Conservation (phyloP, 805 yeast genomes). For the Pichia gijzeniarum region DNA sequence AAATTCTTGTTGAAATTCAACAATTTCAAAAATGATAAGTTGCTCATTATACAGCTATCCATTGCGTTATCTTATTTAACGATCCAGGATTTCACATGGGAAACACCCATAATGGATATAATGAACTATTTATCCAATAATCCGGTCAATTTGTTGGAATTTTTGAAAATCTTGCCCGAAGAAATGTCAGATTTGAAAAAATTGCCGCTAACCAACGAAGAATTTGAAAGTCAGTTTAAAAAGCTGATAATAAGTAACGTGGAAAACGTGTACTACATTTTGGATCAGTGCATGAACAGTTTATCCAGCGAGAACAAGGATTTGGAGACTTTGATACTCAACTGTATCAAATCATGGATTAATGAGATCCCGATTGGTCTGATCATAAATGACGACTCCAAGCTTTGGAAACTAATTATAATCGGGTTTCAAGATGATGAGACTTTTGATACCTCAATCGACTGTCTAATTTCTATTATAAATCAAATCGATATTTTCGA, state of each 20-base stretch:
- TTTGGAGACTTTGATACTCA: constrained; percentile 45
- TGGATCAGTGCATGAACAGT: constrained; percentile 42
- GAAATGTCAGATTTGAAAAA: constrained; percentile 75
- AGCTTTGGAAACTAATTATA: constrained; percentile 60
- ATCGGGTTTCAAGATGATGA: constrained; percentile 50
- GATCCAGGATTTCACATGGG: constrained; percentile 72
- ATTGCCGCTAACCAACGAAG: constrained; percentile 76
- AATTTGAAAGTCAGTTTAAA: constrained; percentile 57
- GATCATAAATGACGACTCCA: constrained; percentile 54
- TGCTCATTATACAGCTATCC: constrained; percentile 77
- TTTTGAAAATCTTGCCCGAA: constrained; percentile 84
- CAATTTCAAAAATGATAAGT: constrained; percentile 26
- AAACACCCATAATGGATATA: constrained; percentile 61
- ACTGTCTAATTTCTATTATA: constrained; percentile 76
- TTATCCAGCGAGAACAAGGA: constrained; percentile 23
- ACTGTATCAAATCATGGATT: constrained; percentile 86
- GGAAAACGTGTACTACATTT: constrained; percentile 55
- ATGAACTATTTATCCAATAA: constrained; percentile 41
- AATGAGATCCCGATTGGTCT: constrained; percentile 72
- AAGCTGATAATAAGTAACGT: constrained; percentile 63
- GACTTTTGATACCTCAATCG: constrained; percentile 78
- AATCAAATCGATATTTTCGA: constrained; percentile 77
- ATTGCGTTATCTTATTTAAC: constrained; percentile 78
- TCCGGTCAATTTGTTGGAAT: constrained; percentile 56
- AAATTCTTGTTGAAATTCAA: constrained; percentile 42